phyloP scores from a whole-genome alignment of 192 early-diverging fungal species.

The Backusella sp. region DNA sequence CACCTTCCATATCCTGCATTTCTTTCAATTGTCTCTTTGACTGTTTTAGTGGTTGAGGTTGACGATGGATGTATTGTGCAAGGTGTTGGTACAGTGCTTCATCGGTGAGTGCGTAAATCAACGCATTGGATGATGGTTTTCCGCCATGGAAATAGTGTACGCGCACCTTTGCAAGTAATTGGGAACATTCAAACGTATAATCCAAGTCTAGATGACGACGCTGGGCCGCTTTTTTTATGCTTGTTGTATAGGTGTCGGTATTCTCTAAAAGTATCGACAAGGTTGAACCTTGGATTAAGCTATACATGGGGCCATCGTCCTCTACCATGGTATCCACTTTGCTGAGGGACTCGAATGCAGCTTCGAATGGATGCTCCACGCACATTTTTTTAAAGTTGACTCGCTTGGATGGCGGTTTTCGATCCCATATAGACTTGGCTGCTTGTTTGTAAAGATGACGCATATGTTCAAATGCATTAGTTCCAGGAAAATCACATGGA shows the following conservation, averaged over 20 bases:
- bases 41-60: not conserved
- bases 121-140: slow-evolving; percentile 44
- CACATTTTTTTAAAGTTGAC: slow-evolving; percentile 75
- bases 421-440: slow-evolving; percentile 50
- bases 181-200: slow-evolving; percentile 19
- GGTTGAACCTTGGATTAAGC: not conserved
- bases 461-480: slow-evolving; percentile 54
- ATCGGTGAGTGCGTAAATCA: slow-evolving; percentile 53
- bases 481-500: slow-evolving; percentile 85
- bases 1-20: slow-evolving; percentile 25
- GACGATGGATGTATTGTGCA: slow-evolving; percentile 8
- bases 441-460: slow-evolving; percentile 39
- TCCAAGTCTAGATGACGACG: not conserved
- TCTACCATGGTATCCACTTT: not conserved
- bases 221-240: not conserved
- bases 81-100: slow-evolving; percentile 44
- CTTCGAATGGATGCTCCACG: slow-evolving; percentile 66
- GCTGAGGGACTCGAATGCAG: slow-evolving; percentile 52
- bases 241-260: not conserved
- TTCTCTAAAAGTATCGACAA: not conserved
- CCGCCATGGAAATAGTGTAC: slow-evolving; percentile 53
- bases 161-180: slow-evolving; percentile 51
- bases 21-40: slow-evolving; percentile 27
- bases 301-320: slow-evolving; percentile 3
- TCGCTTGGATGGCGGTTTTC: slow-evolving; percentile 79